Conservation (phyloP, 148 eudicot genomes). For the Beta vulgaris region DNA sequence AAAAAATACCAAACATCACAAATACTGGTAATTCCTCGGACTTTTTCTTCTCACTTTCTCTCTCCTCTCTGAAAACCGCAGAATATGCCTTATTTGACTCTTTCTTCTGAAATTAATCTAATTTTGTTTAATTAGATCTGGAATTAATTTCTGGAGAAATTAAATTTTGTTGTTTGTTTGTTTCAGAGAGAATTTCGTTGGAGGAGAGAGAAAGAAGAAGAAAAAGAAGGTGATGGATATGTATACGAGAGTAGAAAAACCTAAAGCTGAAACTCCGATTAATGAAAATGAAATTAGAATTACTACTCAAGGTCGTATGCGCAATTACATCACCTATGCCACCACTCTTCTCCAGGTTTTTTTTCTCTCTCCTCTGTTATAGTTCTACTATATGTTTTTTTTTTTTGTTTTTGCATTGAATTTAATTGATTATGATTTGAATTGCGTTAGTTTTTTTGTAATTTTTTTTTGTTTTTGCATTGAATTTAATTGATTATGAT, state of each 20-base stretch:
- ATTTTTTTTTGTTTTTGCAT: background rate
- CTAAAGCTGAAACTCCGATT: constrained; percentile 31
- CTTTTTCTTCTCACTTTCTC: no score
- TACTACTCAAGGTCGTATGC: constrained; percentile 49
- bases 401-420: background rate
- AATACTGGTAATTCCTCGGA: no score
- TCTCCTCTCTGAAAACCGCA: no score
- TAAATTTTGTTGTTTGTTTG: background rate
- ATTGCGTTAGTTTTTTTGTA: background rate
- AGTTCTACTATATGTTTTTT: no score
- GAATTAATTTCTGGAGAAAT: background rate
- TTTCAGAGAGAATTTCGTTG: constrained; percentile 11
- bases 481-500: background rate
- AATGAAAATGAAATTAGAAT: constrained; percentile 49
- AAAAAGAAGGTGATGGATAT: constrained; percentile 28
- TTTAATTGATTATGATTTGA: background rate
- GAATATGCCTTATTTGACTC: background rate
- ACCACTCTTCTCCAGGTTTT: constrained; percentile 44
- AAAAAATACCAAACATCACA: no score
- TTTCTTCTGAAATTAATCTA: background rate
- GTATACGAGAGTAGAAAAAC: constrained; percentile 48
- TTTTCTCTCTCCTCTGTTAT: background rate
- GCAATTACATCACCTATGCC: constrained; percentile 52
- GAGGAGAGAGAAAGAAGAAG: background rate
- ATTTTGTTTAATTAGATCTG: background rate